These are phyloP conservation scores for Botryotinia calthae DNA, from an alignment of 2,329 filamentous ascomycete genomes.

Conservation along the genomic window DNA sequence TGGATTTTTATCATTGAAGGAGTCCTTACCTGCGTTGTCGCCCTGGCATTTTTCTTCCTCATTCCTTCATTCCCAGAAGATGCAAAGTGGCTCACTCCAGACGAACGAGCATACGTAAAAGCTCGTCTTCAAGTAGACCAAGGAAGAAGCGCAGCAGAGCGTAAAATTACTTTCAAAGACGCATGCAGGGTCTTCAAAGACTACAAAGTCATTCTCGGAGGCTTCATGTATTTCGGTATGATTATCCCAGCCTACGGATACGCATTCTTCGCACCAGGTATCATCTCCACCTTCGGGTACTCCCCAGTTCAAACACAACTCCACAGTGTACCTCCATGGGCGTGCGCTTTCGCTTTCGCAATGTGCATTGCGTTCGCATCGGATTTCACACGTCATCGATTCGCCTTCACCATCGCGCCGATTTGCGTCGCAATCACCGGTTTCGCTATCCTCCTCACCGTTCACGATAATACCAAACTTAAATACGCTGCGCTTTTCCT, in stretches of 20 bases:
- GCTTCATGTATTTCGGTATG: constrained; percentile 78
- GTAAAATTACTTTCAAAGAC: constrained; percentile 57
- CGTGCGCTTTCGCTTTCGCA: constrained; percentile 73
- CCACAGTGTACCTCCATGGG: constrained; percentile 58
- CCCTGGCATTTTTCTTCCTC: constrained; percentile 63
- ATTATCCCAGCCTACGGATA: constrained; percentile 77
- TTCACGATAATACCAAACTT: constrained; percentile 64
- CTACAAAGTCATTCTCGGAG: constrained; percentile 69
- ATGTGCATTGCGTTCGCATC: constrained; percentile 72
- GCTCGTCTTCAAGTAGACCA: constrained; percentile 67
- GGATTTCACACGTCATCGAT: constrained; percentile 70
- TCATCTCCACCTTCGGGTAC: constrained; percentile 67
- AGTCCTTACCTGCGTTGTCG: constrained; percentile 58
- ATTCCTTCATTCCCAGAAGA: constrained; percentile 75
- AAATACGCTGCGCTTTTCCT: constrained; percentile 83
- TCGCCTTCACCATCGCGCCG: constrained; percentile 66
- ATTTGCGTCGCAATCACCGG: constrained; percentile 69
- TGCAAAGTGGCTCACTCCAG: constrained; percentile 67
- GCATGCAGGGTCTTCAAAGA: constrained; percentile 66
- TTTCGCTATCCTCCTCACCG: constrained; percentile 69
- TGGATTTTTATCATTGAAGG: constrained; percentile 85
- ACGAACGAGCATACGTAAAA: constrained; percentile 65
- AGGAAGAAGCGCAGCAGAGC: constrained; percentile 63
- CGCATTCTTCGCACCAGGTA: constrained; percentile 73
- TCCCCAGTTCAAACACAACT: constrained; percentile 50